A percentile compares a stretch with the other conserved stretches of the same genome.
These are phyloP conservation scores for Epithele typhae DNA, from an alignment of 768 basidiomycete species.

Conservation along the genomic window DNA sequence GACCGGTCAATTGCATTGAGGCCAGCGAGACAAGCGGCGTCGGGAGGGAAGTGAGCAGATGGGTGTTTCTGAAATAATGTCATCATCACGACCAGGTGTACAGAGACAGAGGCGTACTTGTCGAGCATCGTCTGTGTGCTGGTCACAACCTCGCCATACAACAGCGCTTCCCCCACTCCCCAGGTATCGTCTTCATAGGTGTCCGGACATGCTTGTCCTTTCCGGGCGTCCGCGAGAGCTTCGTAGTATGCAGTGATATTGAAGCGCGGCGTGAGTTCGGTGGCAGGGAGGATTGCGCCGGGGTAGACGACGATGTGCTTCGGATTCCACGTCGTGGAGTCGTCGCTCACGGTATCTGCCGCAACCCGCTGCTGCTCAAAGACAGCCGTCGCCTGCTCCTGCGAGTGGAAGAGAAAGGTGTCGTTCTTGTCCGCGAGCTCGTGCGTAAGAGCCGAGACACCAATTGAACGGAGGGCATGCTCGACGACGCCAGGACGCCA, in stretches of 20 bases:
- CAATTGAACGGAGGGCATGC: constrained; percentile 34
- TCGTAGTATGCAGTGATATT: constrained; percentile 58
- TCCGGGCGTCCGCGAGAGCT: constrained; percentile 36
- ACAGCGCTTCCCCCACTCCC: constrained; percentile 70
- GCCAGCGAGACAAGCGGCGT: constrained; percentile 80
- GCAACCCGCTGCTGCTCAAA: constrained; percentile 25
- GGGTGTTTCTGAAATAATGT: constrained; percentile 60
- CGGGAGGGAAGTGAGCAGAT: constrained; percentile 62
- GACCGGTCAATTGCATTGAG: constrained; percentile 80
- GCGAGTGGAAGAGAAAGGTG: constrained; percentile 55
- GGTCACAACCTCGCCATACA: constrained; percentile 88
- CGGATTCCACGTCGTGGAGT: constrained; percentile 36
- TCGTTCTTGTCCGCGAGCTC: constrained; percentile 66
- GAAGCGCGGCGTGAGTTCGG: constrained; percentile 67
- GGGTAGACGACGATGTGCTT: constrained; percentile 54
- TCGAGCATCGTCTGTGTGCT: constrained; percentile 95
- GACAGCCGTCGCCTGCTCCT: constrained; percentile 25
- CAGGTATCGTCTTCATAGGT: constrained; percentile 29
- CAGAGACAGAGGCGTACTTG: constrained; percentile 51
- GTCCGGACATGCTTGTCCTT: constrained; percentile 20
- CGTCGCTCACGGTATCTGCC: constrained; percentile 17
- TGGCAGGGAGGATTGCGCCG: constrained; percentile 43
- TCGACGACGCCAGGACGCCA: constrained; percentile 30
- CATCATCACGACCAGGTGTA: not conserved
- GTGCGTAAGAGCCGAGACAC: constrained; percentile 25